Base-by-base conservation (phyloP, 1,139 yeast species). In the Scheffersomyces illinoinensis region DNA sequence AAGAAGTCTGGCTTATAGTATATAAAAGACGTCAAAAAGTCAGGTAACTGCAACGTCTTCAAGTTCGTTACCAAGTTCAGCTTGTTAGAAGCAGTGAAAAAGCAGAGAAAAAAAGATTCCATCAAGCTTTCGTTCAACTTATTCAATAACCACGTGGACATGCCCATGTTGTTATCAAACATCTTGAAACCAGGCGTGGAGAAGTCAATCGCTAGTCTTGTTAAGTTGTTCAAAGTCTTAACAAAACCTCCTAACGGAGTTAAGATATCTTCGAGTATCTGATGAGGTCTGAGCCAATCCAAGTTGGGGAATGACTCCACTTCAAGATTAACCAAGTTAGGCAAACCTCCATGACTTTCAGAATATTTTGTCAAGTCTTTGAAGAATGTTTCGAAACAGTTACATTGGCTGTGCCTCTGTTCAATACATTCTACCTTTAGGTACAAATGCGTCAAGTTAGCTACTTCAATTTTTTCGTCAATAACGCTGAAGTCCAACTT, bases 231-330 rank as follows among this genome's bases (percentile, higher is more conserved):
- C 55, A 77, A 67, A 0, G 76, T 65, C 52, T 69, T 67, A 21
- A 77, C 62, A 57, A 76, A 75, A 10, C 64, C 64, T 0, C 80
- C 78, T 52, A 77, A 64, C 0, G 82, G 82, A 0, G 73, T 69
- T 47, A 78, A 61, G 14, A 74, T 68, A 54, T 67, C 68, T 57
- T 76, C 78, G 52, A 77, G 64, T 19, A 76, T 66, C 62, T 76
- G 78, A 56, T 74, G 77, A 5, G 82, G 81, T 48, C 80, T 67
- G 47, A 76, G 64, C 82, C 82, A 78, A 56, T 77, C 81, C 43
- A 70, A 59, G 57, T 71, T 73, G n/a, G 80, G 79, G 59, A 71
- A 76, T 47, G 74, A 66, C 61, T 75, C 79, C 52, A 76, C 59
- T 59, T 74, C 77, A 55, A 77, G 72, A 56, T 71, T 71, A 10